Evolutionary conservation across 148 eudicot species (phyloP), one percentile per base, ranked within the genome.

Genomic region (Mesembryanthemum crystallinum): DNA sequence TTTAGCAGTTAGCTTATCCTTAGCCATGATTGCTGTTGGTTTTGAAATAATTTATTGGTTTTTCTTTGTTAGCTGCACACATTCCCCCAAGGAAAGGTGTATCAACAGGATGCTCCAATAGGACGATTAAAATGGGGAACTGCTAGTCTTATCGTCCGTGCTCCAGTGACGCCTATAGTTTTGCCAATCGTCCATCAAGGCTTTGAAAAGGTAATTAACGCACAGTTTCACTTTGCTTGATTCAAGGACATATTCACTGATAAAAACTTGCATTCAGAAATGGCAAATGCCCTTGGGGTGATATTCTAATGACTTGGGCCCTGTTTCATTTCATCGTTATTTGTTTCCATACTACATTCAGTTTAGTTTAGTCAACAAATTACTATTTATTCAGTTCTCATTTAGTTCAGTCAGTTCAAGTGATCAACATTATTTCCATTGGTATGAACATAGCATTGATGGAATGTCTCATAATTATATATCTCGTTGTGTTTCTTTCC

Each of bases 91-190:
- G 98, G 97, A 32, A 94, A 94, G 80, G 96, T 94, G 71, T 89
- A 63, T 67, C 98, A 92, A 81, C 85, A 88, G 77, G 87, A 84
- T 83, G 84, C 77, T 79, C 96, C 97, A 14, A 89, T 94, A 79
- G 81, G 92, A 80, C 82, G 98, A 78, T 83, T 94, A 76, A 94
- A 94, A 81, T 94, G 98, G 98, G 98, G 98, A 74, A 92, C 98
- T 82, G 98, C 98, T 17, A 94, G 98, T 84, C 96, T 94, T 49
- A 92, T 94, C 72, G 96, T 75, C 55, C 96, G 97, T 67, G 88
- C 96, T 28, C 91, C 93, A 33, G 87, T 94, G 63, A 88, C 97
- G 57, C 98, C 98, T 1, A 85, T 94, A 77, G 92, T 94, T 71
- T 82, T 94, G 84, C 98, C 98, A 33, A 89, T 94, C 62, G 55